These are phyloP conservation scores for Eragrostis curvula DNA, from an alignment of 176 grass and related monocot species.

Conservation along the genomic window DNA sequence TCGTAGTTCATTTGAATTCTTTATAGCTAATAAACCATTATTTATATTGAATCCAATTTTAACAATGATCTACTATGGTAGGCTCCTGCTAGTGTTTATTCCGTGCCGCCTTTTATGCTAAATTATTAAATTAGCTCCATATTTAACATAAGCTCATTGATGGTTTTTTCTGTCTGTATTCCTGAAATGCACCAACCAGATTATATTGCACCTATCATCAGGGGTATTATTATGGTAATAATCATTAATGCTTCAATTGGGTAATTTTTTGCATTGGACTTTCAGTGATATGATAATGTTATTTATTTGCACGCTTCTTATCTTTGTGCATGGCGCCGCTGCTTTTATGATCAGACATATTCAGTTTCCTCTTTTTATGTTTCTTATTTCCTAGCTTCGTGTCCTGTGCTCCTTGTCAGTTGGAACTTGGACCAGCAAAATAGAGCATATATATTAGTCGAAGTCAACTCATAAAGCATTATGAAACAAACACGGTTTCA, in stretches of 20 bases:
- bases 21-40: background rate
- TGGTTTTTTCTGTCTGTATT: background rate
- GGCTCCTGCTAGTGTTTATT: background rate
- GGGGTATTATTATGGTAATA: background rate
- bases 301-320: background rate
- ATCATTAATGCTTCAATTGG: background rate
- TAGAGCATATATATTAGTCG: background rate
- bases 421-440: conserved; percentile 4
- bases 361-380: background rate
- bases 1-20: background rate
- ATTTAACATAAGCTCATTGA: background rate
- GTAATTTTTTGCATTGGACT: background rate
- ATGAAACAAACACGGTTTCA: background rate
- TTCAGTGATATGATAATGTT: background rate
- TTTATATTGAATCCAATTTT: background rate
- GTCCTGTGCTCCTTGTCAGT: background rate
- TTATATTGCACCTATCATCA: background rate
- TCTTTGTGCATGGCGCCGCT: background rate
- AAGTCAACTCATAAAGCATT: background rate
- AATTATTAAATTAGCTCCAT: background rate
- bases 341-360: conserved; percentile 6
- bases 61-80: background rate
- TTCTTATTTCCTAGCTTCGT: background rate
- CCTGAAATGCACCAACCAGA: background rate
- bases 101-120: background rate